Base-by-base conservation (phyloP, 306 rosid species). In the Rosa lucieae region DNA sequence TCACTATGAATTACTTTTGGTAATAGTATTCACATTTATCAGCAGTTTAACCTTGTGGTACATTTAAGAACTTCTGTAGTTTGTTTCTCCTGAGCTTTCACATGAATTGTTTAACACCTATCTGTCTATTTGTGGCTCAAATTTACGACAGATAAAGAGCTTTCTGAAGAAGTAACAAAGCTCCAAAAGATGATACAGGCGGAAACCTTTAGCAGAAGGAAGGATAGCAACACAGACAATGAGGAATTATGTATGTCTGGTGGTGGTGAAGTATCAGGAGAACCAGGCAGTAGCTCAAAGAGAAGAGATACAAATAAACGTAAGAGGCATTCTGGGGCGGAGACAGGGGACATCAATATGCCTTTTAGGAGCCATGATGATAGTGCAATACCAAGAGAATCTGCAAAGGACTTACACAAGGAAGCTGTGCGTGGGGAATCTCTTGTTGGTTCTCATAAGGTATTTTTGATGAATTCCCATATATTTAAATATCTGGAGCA, bases 121-220 rank as follows among this genome's bases (percentile, higher is more conserved):
- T 82, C 55, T 75, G 46, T 63, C 72, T 59, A 70, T 78, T 80
- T 55, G 59, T 73, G 52, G 46, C 84, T 70, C 74, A 78, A 80
- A 82, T 77, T 81, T 80, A 67, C 76, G 67, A 79, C 92, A 94
- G 97, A 82, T 83, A 87, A 84, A 71, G 84, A 80, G 51, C 95
- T 95, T 79, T 52, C 83, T 68, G 89, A 86, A 85, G 94, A 95
- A 89, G 71, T 91, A 75, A 92, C 80, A 79, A 91, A 83, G 74
- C 81, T 92, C 43, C 84, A 26, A 77, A 87, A 82, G 86, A 80
- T 77, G 46, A 85, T 76, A 32, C 86, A 72, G 76, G 89, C 84
- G 62, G 79, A 85, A 80, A 74, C 70, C 78, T 39, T 81, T 43
- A 76, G 79, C 78, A 71, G 79, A 85, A 77, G 74, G 59, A 84